Percentiles rank a stretch among this genome's conserved stretches.
Evolutionary conservation across 1,284 basidiomycete species (phyloP).

Genomic region (Trichosporon inkin): DNA sequence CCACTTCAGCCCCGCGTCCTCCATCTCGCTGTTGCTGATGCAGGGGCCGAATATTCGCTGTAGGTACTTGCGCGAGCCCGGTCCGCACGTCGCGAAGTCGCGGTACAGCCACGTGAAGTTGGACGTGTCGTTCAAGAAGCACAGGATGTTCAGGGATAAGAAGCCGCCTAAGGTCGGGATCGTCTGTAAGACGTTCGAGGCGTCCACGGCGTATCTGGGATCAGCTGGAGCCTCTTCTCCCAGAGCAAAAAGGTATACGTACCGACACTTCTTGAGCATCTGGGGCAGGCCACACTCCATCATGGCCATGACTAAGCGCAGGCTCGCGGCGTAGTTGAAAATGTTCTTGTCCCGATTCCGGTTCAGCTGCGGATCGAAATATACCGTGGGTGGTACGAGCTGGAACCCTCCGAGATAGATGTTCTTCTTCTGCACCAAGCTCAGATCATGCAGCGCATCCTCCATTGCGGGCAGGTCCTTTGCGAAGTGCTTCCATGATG

Average conservation of each 20-base stretch:
- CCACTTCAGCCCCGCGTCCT: constrained; percentile 35
- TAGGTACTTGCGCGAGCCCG: constrained; percentile 27
- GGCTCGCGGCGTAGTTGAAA: constrained; percentile 28
- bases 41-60: constrained; percentile 29
- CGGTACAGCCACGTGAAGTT: constrained; percentile 27
- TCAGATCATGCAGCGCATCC: constrained; percentile 21
- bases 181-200: constrained; percentile 26
- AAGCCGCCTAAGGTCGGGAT: constrained; percentile 34
- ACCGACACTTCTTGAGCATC: constrained; percentile 21
- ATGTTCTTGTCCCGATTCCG: constrained; percentile 15
- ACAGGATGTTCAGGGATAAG: constrained; percentile 28
- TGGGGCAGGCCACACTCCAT: constrained; percentile 29
- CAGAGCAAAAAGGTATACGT: too few species aligned
- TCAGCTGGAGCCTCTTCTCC: too few species aligned
- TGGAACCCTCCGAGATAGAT: constrained; percentile 35
- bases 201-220: constrained; percentile 28
- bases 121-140: constrained; percentile 26
- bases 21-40: constrained; percentile 28
- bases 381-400: constrained; percentile 35
- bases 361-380: constrained; percentile 22
- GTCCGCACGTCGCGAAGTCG: constrained; percentile 35
- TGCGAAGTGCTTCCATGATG: constrained; percentile 22
- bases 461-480: constrained; percentile 26
- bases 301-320: constrained; percentile 29
- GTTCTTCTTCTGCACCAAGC: constrained; percentile 18